These are phyloP conservation scores for Boletus tomentosulus DNA, from an alignment of 768 basidiomycete genomes.

Conservation along the genomic window DNA sequence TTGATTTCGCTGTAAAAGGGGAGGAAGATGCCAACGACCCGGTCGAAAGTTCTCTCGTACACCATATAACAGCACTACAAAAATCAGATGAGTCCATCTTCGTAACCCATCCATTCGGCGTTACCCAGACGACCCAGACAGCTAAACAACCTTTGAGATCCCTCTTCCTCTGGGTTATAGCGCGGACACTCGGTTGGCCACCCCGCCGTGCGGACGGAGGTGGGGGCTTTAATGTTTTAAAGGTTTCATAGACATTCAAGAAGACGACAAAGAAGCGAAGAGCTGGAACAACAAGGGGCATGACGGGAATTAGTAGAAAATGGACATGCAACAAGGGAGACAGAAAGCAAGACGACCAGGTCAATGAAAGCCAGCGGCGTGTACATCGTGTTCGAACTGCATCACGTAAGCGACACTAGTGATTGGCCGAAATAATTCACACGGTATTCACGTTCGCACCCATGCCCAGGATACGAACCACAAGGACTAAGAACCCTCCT, in stretches of 20 bases:
- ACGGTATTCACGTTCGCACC: conserved; percentile 8
- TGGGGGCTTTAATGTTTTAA: conserved; percentile 74
- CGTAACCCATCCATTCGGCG: conserved; percentile 17
- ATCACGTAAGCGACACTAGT: conserved; percentile 19
- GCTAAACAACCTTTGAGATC: conserved; percentile 82
- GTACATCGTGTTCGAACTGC: conserved; percentile 6
- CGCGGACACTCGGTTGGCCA: conserved; percentile 61
- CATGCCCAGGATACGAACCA: conserved; percentile 94
- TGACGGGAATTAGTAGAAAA: conserved; percentile 26
- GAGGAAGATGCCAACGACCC: conserved; percentile 61
- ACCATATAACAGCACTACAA: conserved; percentile 60
- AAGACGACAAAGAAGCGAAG: conserved; percentile 70
- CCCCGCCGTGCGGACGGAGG: conserved; percentile 45
- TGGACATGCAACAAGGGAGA: conserved; percentile 5
- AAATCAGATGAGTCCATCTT: conserved; percentile 10
- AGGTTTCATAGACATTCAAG: conserved; percentile 79
- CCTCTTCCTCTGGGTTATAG: conserved; percentile 71
- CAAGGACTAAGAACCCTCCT: conserved; percentile 89
- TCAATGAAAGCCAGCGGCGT: conserved; percentile 4
- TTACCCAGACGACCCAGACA: conserved; percentile 85
- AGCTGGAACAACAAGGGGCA: conserved; percentile 65
- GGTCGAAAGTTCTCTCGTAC: conserved; percentile 66
- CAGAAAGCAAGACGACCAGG: background rate
- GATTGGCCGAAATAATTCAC: conserved; percentile 7
- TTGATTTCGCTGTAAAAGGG: conserved; percentile 87